Evolutionary conservation across 805 yeast genomes (phyloP).

Genomic region (Candida wancherniae): DNA sequence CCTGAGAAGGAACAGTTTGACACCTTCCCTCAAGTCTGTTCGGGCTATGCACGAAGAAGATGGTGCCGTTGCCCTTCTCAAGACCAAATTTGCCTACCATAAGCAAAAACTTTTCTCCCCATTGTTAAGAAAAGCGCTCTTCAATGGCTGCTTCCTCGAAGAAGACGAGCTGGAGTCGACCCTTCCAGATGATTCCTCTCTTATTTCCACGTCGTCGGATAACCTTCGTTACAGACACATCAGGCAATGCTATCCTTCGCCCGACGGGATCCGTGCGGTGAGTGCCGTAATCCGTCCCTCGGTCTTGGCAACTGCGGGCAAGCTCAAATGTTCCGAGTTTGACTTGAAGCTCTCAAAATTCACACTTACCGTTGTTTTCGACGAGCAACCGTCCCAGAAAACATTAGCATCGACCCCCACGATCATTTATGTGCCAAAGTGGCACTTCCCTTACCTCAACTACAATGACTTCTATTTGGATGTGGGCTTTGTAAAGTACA

Average conservation of each 20-base stretch:
- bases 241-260: slow-evolving; percentile 35
- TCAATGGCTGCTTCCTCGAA: slow-evolving; percentile 5
- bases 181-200: slow-evolving; percentile 8
- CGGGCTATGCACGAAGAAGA: slow-evolving; percentile 6
- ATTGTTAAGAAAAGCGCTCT: too few relatives aligned
- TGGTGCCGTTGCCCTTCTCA: slow-evolving; percentile 8
- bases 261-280: slow-evolving; percentile 69
- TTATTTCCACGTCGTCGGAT: slow-evolving; percentile 11
- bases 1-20: slow-evolving; percentile 11
- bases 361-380: slow-evolving; percentile 39
- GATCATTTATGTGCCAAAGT: slow-evolving; percentile 60
- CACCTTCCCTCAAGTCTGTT: slow-evolving; percentile 12
- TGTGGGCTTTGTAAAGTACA: slow-evolving; percentile 53
- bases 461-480: slow-evolving; percentile 45
- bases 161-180: slow-evolving; percentile 5
- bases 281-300: slow-evolving; percentile 77
- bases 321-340: slow-evolving; percentile 51
- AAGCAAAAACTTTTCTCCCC: slow-evolving; percentile 10
- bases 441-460: slow-evolving; percentile 58
- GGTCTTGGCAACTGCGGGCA: slow-evolving; percentile 61
- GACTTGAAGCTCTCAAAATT: slow-evolving; percentile 48
- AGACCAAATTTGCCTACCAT: slow-evolving; percentile 9
- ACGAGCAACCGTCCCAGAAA: slow-evolving; percentile 2
- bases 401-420: slow-evolving; percentile 38
- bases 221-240: slow-evolving; percentile 22